These are phyloP conservation scores for Cladophialophora exuberans DNA, from an alignment of 2,329 filamentous ascomycete genomes.

Conservation along the genomic window DNA sequence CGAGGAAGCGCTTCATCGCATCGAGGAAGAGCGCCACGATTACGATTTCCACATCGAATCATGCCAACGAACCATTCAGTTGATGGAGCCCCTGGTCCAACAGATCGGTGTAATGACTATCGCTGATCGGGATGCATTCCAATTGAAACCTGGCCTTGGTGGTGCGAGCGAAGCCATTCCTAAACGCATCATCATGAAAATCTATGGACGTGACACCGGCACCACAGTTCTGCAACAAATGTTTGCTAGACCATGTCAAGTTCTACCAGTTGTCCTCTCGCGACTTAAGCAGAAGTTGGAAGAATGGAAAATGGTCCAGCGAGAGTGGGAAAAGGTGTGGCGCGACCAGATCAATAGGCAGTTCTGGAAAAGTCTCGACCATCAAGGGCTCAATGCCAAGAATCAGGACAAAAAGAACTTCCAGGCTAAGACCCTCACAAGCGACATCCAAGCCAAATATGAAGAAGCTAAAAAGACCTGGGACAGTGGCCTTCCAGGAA, in stretches of 20 bases:
- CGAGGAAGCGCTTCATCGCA: constrained; percentile 91
- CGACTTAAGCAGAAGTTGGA: constrained; percentile 95
- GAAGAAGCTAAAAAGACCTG: constrained; percentile 83
- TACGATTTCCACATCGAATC: constrained; percentile 99
- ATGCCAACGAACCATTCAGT: constrained; percentile 90
- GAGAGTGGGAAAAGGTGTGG: constrained; percentile 99
- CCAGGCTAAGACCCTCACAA: constrained; percentile 84
- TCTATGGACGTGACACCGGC: constrained; percentile 85
- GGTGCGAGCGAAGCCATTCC: constrained; percentile 96
- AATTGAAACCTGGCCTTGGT: constrained; percentile 79
- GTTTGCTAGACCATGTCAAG: constrained; percentile 79
- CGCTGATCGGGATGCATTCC: constrained; percentile 72
- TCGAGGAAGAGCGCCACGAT: constrained; percentile 97
- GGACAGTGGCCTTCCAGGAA: constrained; percentile 61
- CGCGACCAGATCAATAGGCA: constrained; percentile 91
- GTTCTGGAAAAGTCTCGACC: constrained; percentile 94
- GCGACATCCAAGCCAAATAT: constrained; percentile 87
- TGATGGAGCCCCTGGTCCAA: constrained; percentile 91
- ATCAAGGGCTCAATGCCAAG: constrained; percentile 91
- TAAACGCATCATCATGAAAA: constrained; percentile 95
- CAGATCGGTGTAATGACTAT: constrained; percentile 81
- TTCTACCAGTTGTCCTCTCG: constrained; percentile 85
- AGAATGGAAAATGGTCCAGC: constrained; percentile 94
- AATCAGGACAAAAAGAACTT: constrained; percentile 88
- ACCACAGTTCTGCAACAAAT: constrained; percentile 84